These are phyloP conservation scores for Crithidia thermophila DNA, from an alignment of 208 protist species.

Conservation along the genomic window DNA sequence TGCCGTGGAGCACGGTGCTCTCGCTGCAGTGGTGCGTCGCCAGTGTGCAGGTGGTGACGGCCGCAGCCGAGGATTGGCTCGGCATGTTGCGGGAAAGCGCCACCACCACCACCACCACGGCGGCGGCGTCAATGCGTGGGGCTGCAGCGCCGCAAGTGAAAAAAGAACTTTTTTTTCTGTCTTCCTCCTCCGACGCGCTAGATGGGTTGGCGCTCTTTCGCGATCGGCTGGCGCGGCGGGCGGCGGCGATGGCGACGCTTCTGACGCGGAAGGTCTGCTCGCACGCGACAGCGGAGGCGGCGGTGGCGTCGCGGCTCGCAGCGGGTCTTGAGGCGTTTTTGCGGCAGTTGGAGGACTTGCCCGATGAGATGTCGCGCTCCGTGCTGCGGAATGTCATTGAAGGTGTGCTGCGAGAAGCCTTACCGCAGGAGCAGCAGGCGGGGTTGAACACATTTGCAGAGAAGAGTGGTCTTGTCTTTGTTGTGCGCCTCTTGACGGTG, in stretches of 20 bases:
- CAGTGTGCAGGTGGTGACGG: slow-evolving; percentile 26
- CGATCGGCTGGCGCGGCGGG: slow-evolving; percentile 17
- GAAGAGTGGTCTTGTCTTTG: slow-evolving; percentile 4
- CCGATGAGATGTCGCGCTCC: slow-evolving; percentile 20
- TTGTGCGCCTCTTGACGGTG: slow-evolving; percentile 7
- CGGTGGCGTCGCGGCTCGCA: slow-evolving; percentile 11
- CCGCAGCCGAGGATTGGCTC: slow-evolving; percentile 40
- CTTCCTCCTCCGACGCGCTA: slow-evolving; percentile 16
- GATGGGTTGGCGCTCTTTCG: slow-evolving; percentile 26
- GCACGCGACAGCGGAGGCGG: background rate
- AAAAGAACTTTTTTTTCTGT: background rate
- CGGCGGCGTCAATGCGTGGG: too few species aligned
- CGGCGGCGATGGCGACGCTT: slow-evolving; percentile 16
- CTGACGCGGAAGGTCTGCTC: slow-evolving; percentile 17
- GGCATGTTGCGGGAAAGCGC: slow-evolving; percentile 33
- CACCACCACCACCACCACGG: too few species aligned
- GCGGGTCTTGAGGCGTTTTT: slow-evolving; percentile 16
- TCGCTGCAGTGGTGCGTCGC: slow-evolving; percentile 25
- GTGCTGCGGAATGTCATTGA: slow-evolving; percentile 16
- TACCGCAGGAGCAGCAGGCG: slow-evolving; percentile 20
- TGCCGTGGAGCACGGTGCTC: slow-evolving; percentile 23
- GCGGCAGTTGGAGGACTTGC: slow-evolving; percentile 11
- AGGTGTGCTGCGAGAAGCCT: background rate
- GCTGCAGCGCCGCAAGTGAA: too few species aligned
- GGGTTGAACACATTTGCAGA: slow-evolving; percentile 18